phyloP scores from a whole-genome alignment of 495 filamentous ascomycete species.

The Penicillium canescens region DNA sequence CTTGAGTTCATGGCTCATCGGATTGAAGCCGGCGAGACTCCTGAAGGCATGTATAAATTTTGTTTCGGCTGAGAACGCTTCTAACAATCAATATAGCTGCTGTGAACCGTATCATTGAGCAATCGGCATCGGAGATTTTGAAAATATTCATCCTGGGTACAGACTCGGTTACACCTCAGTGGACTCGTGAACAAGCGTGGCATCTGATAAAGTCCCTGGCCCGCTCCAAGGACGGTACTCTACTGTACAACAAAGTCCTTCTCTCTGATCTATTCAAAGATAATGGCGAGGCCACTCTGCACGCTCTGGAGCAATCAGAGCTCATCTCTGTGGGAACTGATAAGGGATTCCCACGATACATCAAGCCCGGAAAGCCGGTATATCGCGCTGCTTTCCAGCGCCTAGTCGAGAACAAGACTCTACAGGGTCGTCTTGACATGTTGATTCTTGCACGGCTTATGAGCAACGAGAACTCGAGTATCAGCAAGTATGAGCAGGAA shows the following conservation, averaged over 20 bases:
- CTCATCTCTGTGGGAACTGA: slow-evolving; percentile 74
- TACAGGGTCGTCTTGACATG: slow-evolving; percentile 75
- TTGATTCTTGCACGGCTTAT: slow-evolving; percentile 64
- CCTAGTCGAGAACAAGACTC: slow-evolving; percentile 68
- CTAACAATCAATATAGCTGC: slow-evolving; percentile 54
- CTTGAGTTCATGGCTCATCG: slow-evolving; percentile 88
- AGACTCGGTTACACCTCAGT: slow-evolving; percentile 49
- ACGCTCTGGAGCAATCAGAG: slow-evolving; percentile 81
- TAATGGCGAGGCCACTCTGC: slow-evolving; percentile 69
- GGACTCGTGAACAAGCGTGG: slow-evolving; percentile 88
- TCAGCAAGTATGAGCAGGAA: slow-evolving; percentile 80
- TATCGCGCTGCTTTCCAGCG: slow-evolving; percentile 78
- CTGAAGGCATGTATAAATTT: slow-evolving; percentile 47
- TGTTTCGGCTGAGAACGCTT: background rate
- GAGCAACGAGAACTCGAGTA: slow-evolving; percentile 69
- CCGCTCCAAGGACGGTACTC: slow-evolving; percentile 42
- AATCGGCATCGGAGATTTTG: slow-evolving; percentile 83
- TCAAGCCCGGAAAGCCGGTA: slow-evolving; percentile 84
- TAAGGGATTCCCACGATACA: slow-evolving; percentile 72
- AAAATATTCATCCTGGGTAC: slow-evolving; percentile 82
- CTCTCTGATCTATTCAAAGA: slow-evolving; percentile 69
- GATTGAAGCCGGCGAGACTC: slow-evolving; percentile 88
- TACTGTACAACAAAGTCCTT: slow-evolving; percentile 83
- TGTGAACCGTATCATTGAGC: slow-evolving; percentile 85
- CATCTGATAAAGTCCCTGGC: slow-evolving; percentile 76